These are phyloP conservation scores for Violaceomyces palustris DNA, from an alignment of 1,284 basidiomycete species.

Conservation along the genomic window DNA sequence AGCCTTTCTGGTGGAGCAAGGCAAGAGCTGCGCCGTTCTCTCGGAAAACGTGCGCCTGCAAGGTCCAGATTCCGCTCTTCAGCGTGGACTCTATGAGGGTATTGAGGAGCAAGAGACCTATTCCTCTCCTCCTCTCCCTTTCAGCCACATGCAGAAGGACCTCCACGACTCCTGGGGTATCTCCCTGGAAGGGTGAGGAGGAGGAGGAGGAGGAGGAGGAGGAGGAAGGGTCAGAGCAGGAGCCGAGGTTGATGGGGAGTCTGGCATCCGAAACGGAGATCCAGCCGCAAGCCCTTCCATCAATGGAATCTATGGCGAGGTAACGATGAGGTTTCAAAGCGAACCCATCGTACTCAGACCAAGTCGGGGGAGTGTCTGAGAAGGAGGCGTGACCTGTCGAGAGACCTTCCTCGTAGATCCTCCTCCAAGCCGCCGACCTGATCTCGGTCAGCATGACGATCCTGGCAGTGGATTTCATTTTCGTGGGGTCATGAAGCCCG, in stretches of 20 bases:
- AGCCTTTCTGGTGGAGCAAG: constrained; percentile 7
- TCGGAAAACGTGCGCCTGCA: constrained; percentile 18
- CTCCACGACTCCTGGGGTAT: constrained; percentile 1
- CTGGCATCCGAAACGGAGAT: constrained; percentile 10
- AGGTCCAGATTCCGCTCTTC: constrained; percentile 8
- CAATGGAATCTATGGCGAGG: constrained; percentile 15
- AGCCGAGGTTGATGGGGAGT: constrained; percentile 1
- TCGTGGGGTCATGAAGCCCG: too few relatives aligned
- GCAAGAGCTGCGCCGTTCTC: constrained; percentile 7
- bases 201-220: too few relatives aligned
- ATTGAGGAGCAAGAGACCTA: constrained; percentile 8
- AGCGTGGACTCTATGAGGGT: constrained; percentile 5
- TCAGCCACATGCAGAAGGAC: constrained; percentile 20
- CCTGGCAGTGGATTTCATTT: constrained; percentile 12
- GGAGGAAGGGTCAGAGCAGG: too few relatives aligned
- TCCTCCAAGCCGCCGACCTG: constrained; percentile 21
- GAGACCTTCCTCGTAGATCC: constrained; percentile 17
- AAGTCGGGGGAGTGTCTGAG: constrained; percentile 9
- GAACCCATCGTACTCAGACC: constrained; percentile 22
- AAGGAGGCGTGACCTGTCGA: constrained; percentile 17
- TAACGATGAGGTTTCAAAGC: constrained; percentile 21
- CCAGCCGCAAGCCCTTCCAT: constrained; percentile 24
- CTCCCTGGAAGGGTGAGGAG: too few relatives aligned
- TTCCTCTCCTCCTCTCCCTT: constrained; percentile 8
- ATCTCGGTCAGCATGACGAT: constrained; percentile 22